Conservation (phyloP, 2,329 filamentous ascomycete genomes). For the Exophiala sideris region DNA sequence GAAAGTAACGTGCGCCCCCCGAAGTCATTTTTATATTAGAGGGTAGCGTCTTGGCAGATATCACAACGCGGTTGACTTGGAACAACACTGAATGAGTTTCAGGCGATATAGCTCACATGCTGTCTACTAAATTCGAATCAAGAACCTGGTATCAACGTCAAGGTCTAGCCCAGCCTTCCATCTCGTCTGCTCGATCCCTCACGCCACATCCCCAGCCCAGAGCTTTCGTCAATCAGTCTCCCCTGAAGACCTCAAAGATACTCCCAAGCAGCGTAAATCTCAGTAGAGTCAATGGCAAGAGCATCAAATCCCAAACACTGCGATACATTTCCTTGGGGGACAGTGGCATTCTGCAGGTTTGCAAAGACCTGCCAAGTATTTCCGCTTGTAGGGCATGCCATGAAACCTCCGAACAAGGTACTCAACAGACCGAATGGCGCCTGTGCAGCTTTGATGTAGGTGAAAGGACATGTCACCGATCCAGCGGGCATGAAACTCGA, state of each 20-base stretch:
- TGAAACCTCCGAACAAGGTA: conserved; percentile 39
- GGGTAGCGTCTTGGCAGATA: too few species aligned
- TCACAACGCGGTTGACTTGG: too few species aligned
- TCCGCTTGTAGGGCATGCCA: conserved; percentile 41
- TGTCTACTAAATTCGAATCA: too few species aligned
- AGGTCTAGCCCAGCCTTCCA: too few species aligned
- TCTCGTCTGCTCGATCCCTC: too few species aligned
- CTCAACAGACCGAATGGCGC: conserved; percentile 32
- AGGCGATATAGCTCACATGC: too few species aligned
- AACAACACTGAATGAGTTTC: too few species aligned
- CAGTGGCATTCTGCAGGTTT: conserved; percentile 38
- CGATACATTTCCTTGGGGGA: conserved; percentile 36
- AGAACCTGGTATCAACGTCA: too few species aligned
- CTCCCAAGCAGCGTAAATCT: conserved; percentile 38
- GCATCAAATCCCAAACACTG: conserved; percentile 42
- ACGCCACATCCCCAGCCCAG: too few species aligned
- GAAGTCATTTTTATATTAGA: too few species aligned
- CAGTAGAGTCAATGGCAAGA: conserved; percentile 32
- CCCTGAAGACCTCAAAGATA: conserved; percentile 33
- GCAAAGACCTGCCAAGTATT: conserved; percentile 43
- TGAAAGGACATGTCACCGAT: conserved; percentile 51
- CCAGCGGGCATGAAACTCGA: conserved; percentile 52
- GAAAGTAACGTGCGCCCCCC: too few species aligned
- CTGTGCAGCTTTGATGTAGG: conserved; percentile 31
- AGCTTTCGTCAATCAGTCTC: too few species aligned